Base-by-base conservation (phyloP, 1,284 basidiomycete species). In the Moniliella sp. region DNA sequence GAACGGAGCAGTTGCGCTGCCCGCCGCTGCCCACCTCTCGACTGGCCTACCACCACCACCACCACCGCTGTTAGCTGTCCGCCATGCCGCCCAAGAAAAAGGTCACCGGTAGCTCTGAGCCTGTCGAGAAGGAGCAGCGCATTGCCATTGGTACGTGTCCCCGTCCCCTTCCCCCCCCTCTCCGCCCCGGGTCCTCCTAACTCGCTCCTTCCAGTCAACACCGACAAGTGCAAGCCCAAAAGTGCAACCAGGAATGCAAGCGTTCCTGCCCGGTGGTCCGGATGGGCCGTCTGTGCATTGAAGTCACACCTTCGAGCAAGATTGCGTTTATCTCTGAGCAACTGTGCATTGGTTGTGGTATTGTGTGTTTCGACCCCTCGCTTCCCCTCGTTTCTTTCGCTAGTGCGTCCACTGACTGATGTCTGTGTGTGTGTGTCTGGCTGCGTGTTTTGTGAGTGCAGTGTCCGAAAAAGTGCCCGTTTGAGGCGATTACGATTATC, bases 401-500 rank as follows among this genome's bases (percentile, higher is more conserved):
- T n/a, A n/a, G n/a, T n/a, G n/a, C n/a, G n/a, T n/a, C n/a, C n/a
- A n/a, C n/a, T n/a, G 11, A 15, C 23, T 30, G 13, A 11, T 27
- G 8, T 27, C 3, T 27, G 31, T 17, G 34, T 19, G 11, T 5
- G 9, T 2, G 4, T 4, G 10, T 9, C n/a, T n/a, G n/a, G 8
- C 21, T 13, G 13, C 27, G 27, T 11, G 17, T n/a, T 13, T 29
- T n/a, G n/a, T n/a, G n/a, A n/a, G n/a, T n/a, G n/a, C 31, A 30
- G 26, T 59, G 56, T 42, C 44, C 48, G 18, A 59, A 59, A 27
- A 59, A 59, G 45, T 59, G 56, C 30, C 56, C 56, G 14, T 59
- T 59, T 27, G 56, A 59, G 32, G 56, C 56, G 18, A 59, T 59
- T 41, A 59, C 53, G 43, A 59, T 59, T 26, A 56, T 59, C 45